Evolutionary conservation across 441 rosid genomes (phyloP), one percentile per base, ranked within the genome.

Genomic region (Gossypium schwendimanii): DNA sequence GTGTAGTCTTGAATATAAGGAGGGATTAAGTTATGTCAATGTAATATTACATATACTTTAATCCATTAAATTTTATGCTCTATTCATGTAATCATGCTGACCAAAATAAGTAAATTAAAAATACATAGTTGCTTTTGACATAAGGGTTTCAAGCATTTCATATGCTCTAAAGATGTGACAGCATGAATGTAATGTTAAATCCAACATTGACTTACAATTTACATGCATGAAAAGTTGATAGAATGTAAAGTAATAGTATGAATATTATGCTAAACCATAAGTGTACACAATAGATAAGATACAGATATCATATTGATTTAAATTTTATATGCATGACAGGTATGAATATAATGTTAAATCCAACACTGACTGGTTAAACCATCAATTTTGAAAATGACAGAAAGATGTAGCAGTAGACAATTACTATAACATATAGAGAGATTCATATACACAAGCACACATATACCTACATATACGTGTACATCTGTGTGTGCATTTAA

Each of bases 91-190:
- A 66, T 49, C 21, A 24, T 24, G 41, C 41, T n/a, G 18, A 66
- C 23, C 5, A 49, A 66, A 66, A 8, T 49, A 26, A 47, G n/a
- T 24, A 47, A 63, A 47, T 24, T 24, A 47, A 24, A 24, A 24
- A 23, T 14, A 7, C 57, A 66, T 24, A 7, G 14, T 64, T 41
- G 0, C 10, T 23, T 41, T 24, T n/a, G 44, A 26, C 58, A 67
- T 66, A 66, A 49, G 44, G 53, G n/a, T 26, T 66, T 66, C n/a
- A 49, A 26, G n/a, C 44, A 49, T 28, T 67, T 49, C 4, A 64
- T 15, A 47, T 67, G 58, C 3, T 49, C 71, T 5, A 67, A n/a
- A 50, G 11, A 55, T 10, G 61, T 21, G 23, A 55, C 23, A 55
- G 60, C 1, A 55, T 21, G 60, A 21, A 21, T 55, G 1, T 55